Evolutionary conservation across 257 asterid genomes (phyloP).

Genomic region (Fraxinus pennsylvanica): DNA sequence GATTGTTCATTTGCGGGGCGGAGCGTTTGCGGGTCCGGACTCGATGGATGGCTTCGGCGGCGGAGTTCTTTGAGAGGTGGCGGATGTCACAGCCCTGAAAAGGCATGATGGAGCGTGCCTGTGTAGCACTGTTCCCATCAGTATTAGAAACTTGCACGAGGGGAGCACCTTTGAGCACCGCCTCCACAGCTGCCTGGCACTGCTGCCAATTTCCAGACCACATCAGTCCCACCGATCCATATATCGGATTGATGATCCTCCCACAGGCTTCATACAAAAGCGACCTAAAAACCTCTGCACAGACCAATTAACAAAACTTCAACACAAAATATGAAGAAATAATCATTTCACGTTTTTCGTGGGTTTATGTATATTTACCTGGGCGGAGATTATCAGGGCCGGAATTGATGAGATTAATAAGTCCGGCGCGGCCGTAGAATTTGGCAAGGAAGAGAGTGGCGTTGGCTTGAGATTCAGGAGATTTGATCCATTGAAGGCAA

Average conservation of each 20-base stretch:
- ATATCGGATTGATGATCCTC: conserved; percentile 68
- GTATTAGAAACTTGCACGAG: conserved; percentile 34
- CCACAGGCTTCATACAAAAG: conserved; percentile 87
- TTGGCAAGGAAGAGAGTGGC: conserved; percentile 86
- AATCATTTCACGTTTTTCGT: not conserved
- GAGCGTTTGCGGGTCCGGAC: conserved; percentile 42
- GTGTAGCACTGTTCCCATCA: conserved; percentile 12
- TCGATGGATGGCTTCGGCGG: conserved; percentile 26
- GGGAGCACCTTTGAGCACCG: conserved; percentile 56
- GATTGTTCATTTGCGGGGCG: conserved; percentile 36
- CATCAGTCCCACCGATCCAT: conserved; percentile 72
- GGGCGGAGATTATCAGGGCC: conserved; percentile 65
- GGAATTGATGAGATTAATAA: conserved; percentile 66
- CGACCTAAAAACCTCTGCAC: conserved; percentile 59
- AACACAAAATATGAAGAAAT: not conserved
- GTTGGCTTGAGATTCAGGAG: conserved; percentile 72
- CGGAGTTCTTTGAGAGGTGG: conserved; percentile 49
- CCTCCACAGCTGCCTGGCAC: conserved; percentile 72
- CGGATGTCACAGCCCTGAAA: conserved; percentile 65
- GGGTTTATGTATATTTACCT: conserved; percentile 32
- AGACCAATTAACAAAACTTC: not conserved
- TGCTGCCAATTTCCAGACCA: conserved; percentile 66
- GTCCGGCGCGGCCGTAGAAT: conserved; percentile 91
- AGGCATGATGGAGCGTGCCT: conserved; percentile 35
- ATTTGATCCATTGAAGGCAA: conserved; percentile 65